Evolutionary conservation across 208 protist genomes (phyloP), one percentile per base, ranked within the genome.

Genomic region (Phytomonas serpens): DNA sequence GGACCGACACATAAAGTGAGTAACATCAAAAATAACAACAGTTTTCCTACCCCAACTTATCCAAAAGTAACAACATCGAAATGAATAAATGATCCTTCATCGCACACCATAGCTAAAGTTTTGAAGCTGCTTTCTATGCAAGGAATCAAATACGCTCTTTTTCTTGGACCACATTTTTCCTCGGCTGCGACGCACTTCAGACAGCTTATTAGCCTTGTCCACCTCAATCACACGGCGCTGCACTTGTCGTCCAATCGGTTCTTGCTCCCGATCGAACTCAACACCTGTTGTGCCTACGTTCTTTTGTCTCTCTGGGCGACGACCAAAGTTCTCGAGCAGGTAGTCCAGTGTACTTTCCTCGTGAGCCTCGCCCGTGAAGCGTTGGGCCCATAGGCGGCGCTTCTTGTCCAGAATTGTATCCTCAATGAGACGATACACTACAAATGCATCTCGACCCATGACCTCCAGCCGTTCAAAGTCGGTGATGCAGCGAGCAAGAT

Each of bases 221-320:
- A 84, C 57, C 74, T 95, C 88, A 23, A 97, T 72, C 61, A 94
- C 81, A 71, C 92, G 88, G 10, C 92, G 86, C 79, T 97, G 92
- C 79, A 94, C 89, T 64, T 94, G 83, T 23, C 92, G 83, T 31
- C 89, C 89, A 77, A 97, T 95, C 23, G 92, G 92, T 77, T 97
- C 92, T 79, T 95, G 86, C 82, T 97, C 92, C 1, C 92, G 81
- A 70, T 97, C 92, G 69, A 95, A 97, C 81, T 97, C 89, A 0
- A 85, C 84, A 61, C 92, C 92, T 38, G 84, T 92, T 7, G 82
- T 87, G 71, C 86, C 87, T 4, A 87, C 85, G 63, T 92, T 91
- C 11, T 75, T 72, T 69, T 68, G 79, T 23, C 83, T 80, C 52
- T 92, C 86, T 2, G 86, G 74, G 62, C 92, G 89, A 3, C 87